These are phyloP conservation scores for Chrysosphaeria jannelii DNA, from an alignment of 2,329 filamentous ascomycete genomes.

Conservation along the genomic window DNA sequence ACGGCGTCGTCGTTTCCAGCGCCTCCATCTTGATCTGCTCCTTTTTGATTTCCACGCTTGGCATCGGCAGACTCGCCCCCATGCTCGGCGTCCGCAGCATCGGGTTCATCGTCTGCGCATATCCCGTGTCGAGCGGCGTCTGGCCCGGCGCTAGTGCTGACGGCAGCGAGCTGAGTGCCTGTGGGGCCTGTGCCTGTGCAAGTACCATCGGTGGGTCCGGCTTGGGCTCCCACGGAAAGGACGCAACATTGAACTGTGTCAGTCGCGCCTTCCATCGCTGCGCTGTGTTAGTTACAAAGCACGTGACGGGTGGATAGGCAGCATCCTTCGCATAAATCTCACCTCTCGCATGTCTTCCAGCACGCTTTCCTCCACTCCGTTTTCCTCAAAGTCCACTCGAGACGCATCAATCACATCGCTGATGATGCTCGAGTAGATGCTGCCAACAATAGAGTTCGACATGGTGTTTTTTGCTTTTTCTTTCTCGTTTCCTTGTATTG, in stretches of 20 bases:
- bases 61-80: slow-evolving; percentile 8
- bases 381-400: slow-evolving; percentile 87
- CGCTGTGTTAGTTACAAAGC: neutral
- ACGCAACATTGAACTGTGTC: slow-evolving; percentile 52
- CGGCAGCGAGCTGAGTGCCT: slow-evolving; percentile 1
- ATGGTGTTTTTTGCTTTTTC: slow-evolving; percentile 14
- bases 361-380: slow-evolving; percentile 64
- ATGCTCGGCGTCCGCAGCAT: slow-evolving; percentile 7
- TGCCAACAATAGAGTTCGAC: slow-evolving; percentile 33
- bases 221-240: slow-evolving; percentile 86
- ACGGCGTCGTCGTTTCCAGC: slow-evolving; percentile 1
- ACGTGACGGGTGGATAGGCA: neutral
- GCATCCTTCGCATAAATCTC: slow-evolving; percentile 14
- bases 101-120: slow-evolving; percentile 11
- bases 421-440: slow-evolving; percentile 52
- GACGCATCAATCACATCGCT: slow-evolving; percentile 76
- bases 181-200: slow-evolving; percentile 7
- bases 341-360: slow-evolving; percentile 72
- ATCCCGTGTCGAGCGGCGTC: slow-evolving; percentile 5
- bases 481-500: no score
- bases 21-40: slow-evolving; percentile 4
- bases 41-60: slow-evolving; percentile 2
- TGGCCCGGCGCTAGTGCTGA: slow-evolving; percentile 5
- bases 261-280: slow-evolving; percentile 91
- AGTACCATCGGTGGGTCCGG: slow-evolving; percentile 21